Base-by-base conservation (phyloP, 2,329 filamentous ascomycete species). In the Diplodia sapinea region DNA sequence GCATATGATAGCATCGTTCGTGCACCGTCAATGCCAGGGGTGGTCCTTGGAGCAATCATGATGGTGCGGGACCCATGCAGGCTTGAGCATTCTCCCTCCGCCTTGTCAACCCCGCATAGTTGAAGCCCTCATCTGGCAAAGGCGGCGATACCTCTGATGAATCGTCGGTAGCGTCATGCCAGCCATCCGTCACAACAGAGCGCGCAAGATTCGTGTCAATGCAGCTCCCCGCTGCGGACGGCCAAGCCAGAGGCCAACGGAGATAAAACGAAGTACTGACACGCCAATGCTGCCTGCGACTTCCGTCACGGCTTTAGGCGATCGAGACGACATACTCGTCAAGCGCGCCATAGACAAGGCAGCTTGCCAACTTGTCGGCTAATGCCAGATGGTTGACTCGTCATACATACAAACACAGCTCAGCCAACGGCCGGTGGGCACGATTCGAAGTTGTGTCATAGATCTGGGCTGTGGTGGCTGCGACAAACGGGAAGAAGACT, bases 41-140 rank as follows among this genome's bases (percentile, higher is more conserved):
- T 63, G 29, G 40, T 52, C 59, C 59, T 63, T n/a, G 59, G 50
- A 63, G 59, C 43, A 63, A 63, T 63, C 59, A 51, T 38, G 26
- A 49, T 23, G 23, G 59, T 51, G 40, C 47, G 50, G 59, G 47
- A 51, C 43, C 31, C 59, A 63, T 63, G 15, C 13, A 26, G 59
- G 59, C 59, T 63, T 38, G 59, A 49, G 59, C 59, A 63, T 51
- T 29, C 2, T 51, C 47, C 17, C 59, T 63, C 43, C 59, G 50
- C 59, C 43, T 26, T n/a, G n/a, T 40, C 47, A 63, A 47, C 59
- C 26, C 59, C 59, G 59, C 59, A 51, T 63, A 47, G n/a, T 63
- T 47, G 31, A 62, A 23, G 17, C 50, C 29, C 29, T 4, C n/a
- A 26, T 51, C 47, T 43, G 59, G 47, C 50, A 36, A 36, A 51